Conservation (phyloP, 345 rosid species). For the Anastatica hierochuntica region DNA sequence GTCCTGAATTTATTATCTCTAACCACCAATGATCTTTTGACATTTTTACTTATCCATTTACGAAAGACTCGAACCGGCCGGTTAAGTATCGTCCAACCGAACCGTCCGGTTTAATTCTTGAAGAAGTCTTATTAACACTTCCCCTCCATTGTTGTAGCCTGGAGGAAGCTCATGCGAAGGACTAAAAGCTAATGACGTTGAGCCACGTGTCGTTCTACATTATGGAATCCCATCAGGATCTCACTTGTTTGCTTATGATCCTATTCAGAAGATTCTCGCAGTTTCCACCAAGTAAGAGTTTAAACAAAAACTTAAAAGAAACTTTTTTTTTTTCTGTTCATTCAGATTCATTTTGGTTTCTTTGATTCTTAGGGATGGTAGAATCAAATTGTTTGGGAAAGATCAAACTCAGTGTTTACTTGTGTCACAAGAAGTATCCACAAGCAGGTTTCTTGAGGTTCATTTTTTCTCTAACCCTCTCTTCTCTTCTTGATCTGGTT, state of each 20-base stretch:
- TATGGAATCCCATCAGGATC: slow-evolving; percentile 77
- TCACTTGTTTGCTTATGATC: slow-evolving; percentile 56
- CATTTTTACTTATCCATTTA: slow-evolving; percentile 6
- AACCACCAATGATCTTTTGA: slow-evolving; percentile 2
- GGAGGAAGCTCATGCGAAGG: slow-evolving; percentile 49
- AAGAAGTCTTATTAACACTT: not conserved
- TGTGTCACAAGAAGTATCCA: slow-evolving; percentile 45
- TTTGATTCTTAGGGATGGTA: slow-evolving; percentile 52
- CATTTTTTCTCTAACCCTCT: slow-evolving; percentile 1
- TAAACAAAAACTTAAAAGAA: not conserved
- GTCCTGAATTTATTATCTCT: not conserved
- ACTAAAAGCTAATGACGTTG: slow-evolving; percentile 55
- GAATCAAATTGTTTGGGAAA: slow-evolving; percentile 70
- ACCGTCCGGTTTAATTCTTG: slow-evolving; percentile 4
- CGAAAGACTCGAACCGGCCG: not conserved
- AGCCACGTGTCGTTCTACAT: slow-evolving; percentile 67
- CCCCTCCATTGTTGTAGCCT: slow-evolving; percentile 36
- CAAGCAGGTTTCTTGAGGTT: slow-evolving; percentile 81
- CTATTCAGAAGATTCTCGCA: slow-evolving; percentile 62
- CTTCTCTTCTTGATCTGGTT: not conserved
- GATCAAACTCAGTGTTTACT: slow-evolving; percentile 61
- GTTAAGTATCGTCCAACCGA: not conserved
- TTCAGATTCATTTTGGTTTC: not conserved
- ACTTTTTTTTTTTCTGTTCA: not conserved
- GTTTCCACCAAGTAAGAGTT: slow-evolving; percentile 51